Evolutionary conservation across 306 rosid genomes (phyloP).

Genomic region (Aeschynomene evenia): DNA sequence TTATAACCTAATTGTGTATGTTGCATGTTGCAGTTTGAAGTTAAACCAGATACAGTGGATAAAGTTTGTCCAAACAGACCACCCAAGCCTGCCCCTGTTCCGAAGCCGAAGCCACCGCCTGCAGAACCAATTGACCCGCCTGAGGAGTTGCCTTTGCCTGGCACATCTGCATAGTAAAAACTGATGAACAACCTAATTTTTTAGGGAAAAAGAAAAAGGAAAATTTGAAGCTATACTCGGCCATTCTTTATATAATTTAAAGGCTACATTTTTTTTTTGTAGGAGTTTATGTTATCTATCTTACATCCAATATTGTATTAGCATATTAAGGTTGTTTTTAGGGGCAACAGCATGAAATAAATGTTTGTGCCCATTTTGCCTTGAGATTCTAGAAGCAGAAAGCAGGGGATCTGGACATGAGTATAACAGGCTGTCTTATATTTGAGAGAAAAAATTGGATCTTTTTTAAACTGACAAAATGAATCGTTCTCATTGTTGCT

Average conservation of each 20-base stretch:
- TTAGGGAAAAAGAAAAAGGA: background rate
- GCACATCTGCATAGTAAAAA: constrained; percentile 58
- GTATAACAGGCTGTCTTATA: background rate
- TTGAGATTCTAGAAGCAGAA: constrained; percentile 16
- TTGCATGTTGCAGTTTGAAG: constrained; percentile 59
- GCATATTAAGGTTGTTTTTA: constrained; percentile 19
- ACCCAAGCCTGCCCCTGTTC: constrained; percentile 47
- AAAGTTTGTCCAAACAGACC: constrained; percentile 76
- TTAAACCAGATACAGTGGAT: constrained; percentile 45
- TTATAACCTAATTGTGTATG: background rate
- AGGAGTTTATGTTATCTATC: constrained; percentile 10
- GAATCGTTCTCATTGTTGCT: background rate
- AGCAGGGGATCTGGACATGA: constrained; percentile 10
- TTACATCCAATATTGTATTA: background rate
- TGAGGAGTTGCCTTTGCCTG: constrained; percentile 43
- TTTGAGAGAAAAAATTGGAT: background rate
- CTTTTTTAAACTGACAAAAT: background rate
- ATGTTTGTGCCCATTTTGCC: background rate
- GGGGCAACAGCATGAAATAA: background rate
- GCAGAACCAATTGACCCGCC: constrained; percentile 30
- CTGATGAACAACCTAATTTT: constrained; percentile 8
- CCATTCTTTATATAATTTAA: constrained; percentile 26
- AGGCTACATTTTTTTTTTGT: constrained; percentile 12
- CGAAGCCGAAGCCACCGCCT: constrained; percentile 47
- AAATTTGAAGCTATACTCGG: background rate